These are phyloP conservation scores for Gorgonomyces haynaldii DNA, from an alignment of 192 early-diverging fungal genomes.

Conservation along the genomic window DNA sequence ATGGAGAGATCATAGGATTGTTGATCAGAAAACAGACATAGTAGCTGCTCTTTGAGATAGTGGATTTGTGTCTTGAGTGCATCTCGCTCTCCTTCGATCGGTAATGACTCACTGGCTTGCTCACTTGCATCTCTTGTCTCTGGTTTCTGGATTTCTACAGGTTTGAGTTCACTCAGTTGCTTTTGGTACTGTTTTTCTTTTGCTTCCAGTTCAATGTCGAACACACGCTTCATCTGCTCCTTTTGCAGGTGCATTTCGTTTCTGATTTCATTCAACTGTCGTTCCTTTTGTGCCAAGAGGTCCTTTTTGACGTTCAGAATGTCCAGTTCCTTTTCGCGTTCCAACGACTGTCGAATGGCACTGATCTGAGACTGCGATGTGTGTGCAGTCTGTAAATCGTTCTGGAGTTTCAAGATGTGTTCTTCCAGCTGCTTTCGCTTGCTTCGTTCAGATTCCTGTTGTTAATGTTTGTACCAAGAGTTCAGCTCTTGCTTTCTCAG, in stretches of 20 bases:
- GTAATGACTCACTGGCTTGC: too few relatives aligned
- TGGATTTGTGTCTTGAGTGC: too few relatives aligned
- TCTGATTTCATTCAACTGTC: conserved; percentile 21
- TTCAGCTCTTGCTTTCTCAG: too few relatives aligned
- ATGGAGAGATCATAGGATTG: too few relatives aligned
- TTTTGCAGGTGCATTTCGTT: conserved; percentile 13
- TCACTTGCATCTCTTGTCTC: too few relatives aligned
- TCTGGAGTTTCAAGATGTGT: background rate
- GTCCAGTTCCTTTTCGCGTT: conserved; percentile 35
- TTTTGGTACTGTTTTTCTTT: background rate
- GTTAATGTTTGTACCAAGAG: too few relatives aligned
- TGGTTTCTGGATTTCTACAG: too few relatives aligned
- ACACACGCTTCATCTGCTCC: conserved; percentile 1
- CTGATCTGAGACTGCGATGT: conserved; percentile 15
- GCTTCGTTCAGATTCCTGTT: too few relatives aligned
- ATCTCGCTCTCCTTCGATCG: too few relatives aligned
- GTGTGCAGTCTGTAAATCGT: conserved; percentile 2
- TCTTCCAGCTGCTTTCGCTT: conserved; percentile 3
- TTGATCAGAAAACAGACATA: too few relatives aligned
- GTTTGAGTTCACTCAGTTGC: too few relatives aligned
- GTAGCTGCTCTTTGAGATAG: too few relatives aligned
- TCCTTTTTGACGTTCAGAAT: conserved; percentile 31
- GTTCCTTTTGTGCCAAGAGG: conserved; percentile 30
- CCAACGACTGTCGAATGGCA: conserved; percentile 19
- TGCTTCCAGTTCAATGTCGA: background rate